Percentiles rank a stretch among this genome's conserved stretches.
Evolutionary conservation across 179 eudicot species (phyloP).

Genomic region (Spinacia oleracea): DNA sequence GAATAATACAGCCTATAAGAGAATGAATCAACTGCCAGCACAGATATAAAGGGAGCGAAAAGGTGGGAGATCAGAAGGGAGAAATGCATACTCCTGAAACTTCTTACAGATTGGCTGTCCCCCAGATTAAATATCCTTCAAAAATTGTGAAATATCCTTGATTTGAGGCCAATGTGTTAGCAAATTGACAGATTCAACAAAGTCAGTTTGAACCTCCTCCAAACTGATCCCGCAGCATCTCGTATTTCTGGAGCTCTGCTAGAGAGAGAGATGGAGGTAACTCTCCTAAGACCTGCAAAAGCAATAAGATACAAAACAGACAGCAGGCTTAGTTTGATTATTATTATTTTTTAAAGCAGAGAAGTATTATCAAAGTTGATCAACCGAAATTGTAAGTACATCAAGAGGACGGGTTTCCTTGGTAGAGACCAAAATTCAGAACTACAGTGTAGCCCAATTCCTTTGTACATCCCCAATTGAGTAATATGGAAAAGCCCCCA

Average conservation of each 20-base stretch:
- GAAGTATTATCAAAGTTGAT: too few relatives aligned
- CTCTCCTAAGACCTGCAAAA: conserved; percentile 73
- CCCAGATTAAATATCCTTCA: neutral
- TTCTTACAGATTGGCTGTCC: neutral
- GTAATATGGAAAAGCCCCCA: too few relatives aligned
- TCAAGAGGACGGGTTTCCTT: too few relatives aligned
- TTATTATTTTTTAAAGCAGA: too few relatives aligned
- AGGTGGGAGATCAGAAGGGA: neutral
- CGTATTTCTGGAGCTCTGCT: conserved; percentile 81
- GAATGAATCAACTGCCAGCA: neutral
- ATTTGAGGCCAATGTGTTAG: neutral
- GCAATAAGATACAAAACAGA: neutral
- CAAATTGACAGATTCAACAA: neutral
- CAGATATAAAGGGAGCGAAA: neutral
- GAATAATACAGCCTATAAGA: neutral
- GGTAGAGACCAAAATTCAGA: too few relatives aligned
- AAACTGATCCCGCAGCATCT: conserved; percentile 82
- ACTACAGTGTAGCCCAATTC: too few relatives aligned
- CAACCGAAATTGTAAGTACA: too few relatives aligned
- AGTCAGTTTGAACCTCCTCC: conserved; percentile 69
- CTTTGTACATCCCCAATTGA: too few relatives aligned
- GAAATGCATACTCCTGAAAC: too few relatives aligned
- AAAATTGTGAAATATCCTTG: neutral
- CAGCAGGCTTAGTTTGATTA: neutral
- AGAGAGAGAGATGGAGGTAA: conserved; percentile 85